phyloP scores from a whole-genome alignment of 345 rosid genomes.

The Camelina laxa region DNA sequence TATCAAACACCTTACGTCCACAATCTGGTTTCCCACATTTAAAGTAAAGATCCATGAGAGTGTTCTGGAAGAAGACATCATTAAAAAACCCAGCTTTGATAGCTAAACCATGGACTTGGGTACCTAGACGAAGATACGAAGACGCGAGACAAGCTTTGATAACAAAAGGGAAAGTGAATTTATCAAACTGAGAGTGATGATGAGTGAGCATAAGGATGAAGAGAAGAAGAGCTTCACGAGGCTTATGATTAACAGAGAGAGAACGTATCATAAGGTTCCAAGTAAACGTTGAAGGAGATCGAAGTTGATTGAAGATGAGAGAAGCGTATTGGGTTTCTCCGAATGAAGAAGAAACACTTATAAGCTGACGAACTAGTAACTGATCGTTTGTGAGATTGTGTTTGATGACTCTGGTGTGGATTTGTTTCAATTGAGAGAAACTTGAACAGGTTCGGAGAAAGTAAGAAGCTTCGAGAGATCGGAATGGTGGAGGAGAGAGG shows the following conservation, averaged over 20 bases:
- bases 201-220: slow-evolving; percentile 59
- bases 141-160: slow-evolving; percentile 61
- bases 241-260: slow-evolving; percentile 45
- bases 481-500: slow-evolving; percentile 44
- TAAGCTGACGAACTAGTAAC: slow-evolving; percentile 61
- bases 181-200: slow-evolving; percentile 56
- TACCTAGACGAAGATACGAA: slow-evolving; percentile 46
- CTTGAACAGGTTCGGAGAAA: slow-evolving; percentile 51
- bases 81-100: slow-evolving; percentile 57
- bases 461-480: slow-evolving; percentile 49
- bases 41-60: slow-evolving; percentile 68
- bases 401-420: slow-evolving; percentile 61
- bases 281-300: slow-evolving; percentile 53
- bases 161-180: slow-evolving; percentile 77
- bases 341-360: slow-evolving; percentile 53
- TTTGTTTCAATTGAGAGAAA: slow-evolving; percentile 64
- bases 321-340: slow-evolving; percentile 57
- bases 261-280: slow-evolving; percentile 80
- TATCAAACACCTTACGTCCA: slow-evolving; percentile 60
- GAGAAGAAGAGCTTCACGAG: slow-evolving; percentile 60
- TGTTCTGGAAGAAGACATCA: slow-evolving; percentile 62
- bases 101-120: slow-evolving; percentile 66
- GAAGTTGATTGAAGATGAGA: slow-evolving; percentile 54
- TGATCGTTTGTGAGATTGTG: slow-evolving; percentile 56
- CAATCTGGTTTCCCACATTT: slow-evolving; percentile 52